Percentiles rank a stretch among this genome's conserved stretches.
phyloP scores from a whole-genome alignment of 345 rosid genomes.

The Iberis pinnata region DNA sequence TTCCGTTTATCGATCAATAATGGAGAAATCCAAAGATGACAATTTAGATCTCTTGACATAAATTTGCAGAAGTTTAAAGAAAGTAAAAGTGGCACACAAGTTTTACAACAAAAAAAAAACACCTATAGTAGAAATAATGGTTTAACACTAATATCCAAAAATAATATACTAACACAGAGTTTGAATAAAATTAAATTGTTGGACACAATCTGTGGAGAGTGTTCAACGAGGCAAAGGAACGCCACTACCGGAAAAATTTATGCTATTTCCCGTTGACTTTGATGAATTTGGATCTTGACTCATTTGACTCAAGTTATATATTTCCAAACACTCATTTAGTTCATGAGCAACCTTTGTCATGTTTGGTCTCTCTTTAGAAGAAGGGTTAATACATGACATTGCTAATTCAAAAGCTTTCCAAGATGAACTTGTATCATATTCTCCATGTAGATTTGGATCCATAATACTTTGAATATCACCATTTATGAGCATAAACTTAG shows the following conservation, averaged over 20 bases:
- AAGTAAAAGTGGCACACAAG: too few species aligned
- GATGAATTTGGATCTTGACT: slow-evolving; percentile 11
- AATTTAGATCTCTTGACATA: too few species aligned
- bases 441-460: slow-evolving; percentile 21
- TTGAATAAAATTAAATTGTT: too few species aligned
- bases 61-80: too few species aligned
- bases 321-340: slow-evolving; percentile 29
- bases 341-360: slow-evolving; percentile 31
- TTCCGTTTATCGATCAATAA: too few species aligned
- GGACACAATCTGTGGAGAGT: neutral
- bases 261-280: neutral
- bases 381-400: slow-evolving; percentile 22
- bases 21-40: too few species aligned
- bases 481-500: slow-evolving; percentile 2
- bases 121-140: too few species aligned
- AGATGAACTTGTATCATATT: slow-evolving; percentile 12
- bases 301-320: neutral
- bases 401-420: slow-evolving; percentile 33
- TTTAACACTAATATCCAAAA: too few species aligned
- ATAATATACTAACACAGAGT: too few species aligned
- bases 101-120: too few species aligned
- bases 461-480: slow-evolving; percentile 23
- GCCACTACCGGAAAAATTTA: slow-evolving; percentile 15
- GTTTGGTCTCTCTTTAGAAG: slow-evolving; percentile 26
- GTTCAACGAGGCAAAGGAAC: slow-evolving; percentile 23